Base-by-base conservation (phyloP, 805 yeast genomes). In the Yarrowia porcina region DNA sequence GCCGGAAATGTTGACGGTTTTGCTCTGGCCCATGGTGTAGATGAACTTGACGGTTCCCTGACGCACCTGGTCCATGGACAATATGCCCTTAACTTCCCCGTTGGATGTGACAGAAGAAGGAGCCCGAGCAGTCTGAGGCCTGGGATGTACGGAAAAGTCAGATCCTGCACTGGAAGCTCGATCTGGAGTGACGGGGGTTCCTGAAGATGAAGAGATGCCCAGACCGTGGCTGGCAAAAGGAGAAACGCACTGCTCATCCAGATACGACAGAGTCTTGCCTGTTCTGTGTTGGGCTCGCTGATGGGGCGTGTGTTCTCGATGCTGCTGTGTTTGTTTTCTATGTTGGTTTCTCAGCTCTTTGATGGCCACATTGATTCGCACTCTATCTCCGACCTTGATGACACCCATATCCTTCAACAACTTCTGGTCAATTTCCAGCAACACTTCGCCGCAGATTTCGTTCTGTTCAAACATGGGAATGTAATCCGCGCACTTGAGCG, bases 381-480 rank as follows among this genome's bases (percentile, higher is more conserved):
- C 77, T 27, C 97, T 77, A 72, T 94, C 98, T 0, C 98, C 97
- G 15, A 93, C 82, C 66, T 83, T 87, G n/a, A 69, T 66, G 11
- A 93, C 73, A 0, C 97, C 96, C 11, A 94, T 71, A 63, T 87
- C 94, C 52, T 80, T 82, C 63, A 93, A 79, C 0, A 90, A 82
- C 7, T 75, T 77, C 44, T 81, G 78, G 69, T 89, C 96, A 45
- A 86, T 74, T 64, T 84, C 87, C 4, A 83, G 75, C 8, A 87
- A 67, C 7, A 87, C 73, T 60, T 84, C 88, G 21, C 78, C 75
- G 0, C 84, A 79, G 66, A 87, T 80, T 23, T 82, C 86, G 69
- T 85, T 77, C 17, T 81, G 81, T 21, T 63, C 66, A 39, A 74
- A 70, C 30, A 52, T 28, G 20, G 59, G 59, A 18, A 61, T 27